A percentile compares a stretch with the other conserved stretches of the same genome.
Conservation (phyloP, 768 basidiomycete genomes). For the Paxillus ammoniavirescens region DNA sequence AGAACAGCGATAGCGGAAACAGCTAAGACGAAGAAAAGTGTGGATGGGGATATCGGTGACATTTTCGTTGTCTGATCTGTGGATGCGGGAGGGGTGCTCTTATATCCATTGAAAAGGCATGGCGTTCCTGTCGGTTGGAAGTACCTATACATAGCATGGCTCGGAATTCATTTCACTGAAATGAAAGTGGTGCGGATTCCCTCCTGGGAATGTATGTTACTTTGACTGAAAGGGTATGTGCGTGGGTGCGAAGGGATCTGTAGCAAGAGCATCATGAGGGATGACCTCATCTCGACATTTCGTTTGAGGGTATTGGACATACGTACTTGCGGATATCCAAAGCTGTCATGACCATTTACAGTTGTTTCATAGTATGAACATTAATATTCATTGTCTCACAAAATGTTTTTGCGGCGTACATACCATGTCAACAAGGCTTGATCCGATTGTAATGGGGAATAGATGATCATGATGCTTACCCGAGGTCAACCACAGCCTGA, state of each 20-base stretch:
- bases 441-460: slow-evolving; percentile 8
- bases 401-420: not conserved
- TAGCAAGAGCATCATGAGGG: not conserved
- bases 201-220: not conserved
- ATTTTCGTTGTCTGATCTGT: not conserved
- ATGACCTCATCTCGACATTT: not conserved
- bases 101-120: slow-evolving; percentile 11
- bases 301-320: not conserved
- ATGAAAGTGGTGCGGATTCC: slow-evolving; percentile 10
- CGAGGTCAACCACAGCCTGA: not conserved
- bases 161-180: slow-evolving; percentile 7
- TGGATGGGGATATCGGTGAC: slow-evolving; percentile 3
- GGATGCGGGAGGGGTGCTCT: slow-evolving; percentile 1
- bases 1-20: slow-evolving; percentile 9
- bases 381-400: not conserved
- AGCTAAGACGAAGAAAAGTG: slow-evolving; percentile 6
- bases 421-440: not conserved
- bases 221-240: not conserved
- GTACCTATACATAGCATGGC: slow-evolving; percentile 7
- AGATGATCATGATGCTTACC: not conserved
- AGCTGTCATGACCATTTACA: not conserved
- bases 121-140: not conserved
- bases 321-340: slow-evolving; percentile 2
- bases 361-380: not conserved
- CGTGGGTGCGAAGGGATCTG: not conserved